A percentile compares a stretch with the other conserved stretches of the same genome.
Evolutionary conservation across 768 basidiomycete genomes (phyloP).

Genomic region (Tylopilus sp.): DNA sequence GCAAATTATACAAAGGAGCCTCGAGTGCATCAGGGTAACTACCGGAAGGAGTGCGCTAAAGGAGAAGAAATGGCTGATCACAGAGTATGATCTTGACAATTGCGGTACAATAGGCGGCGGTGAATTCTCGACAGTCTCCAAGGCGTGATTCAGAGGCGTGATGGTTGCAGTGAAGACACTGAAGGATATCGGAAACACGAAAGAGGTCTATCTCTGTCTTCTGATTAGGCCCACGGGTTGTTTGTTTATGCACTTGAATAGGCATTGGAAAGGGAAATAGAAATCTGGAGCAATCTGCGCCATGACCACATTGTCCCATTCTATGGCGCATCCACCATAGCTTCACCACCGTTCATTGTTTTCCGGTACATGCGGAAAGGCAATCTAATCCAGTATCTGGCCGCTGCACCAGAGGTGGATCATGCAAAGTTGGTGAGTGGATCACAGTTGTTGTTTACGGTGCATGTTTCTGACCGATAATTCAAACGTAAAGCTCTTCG

Average conservation of each 20-base stretch:
- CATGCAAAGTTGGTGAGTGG: background rate
- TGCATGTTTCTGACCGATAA: background rate
- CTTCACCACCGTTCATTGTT: constrained; percentile 4
- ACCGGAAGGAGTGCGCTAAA: constrained; percentile 4
- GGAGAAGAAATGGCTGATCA: constrained; percentile 21
- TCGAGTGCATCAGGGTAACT: background rate
- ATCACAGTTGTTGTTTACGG: background rate
- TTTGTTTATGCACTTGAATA: background rate
- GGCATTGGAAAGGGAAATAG: constrained; percentile 4
- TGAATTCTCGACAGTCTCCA: constrained; percentile 16
- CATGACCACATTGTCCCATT: constrained; percentile 12
- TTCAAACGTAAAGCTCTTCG: constrained; percentile 1
- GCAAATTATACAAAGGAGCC: background rate
- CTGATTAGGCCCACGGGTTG: background rate
- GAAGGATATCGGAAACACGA: background rate
- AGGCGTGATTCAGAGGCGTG: background rate
- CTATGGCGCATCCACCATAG: constrained; percentile 11
- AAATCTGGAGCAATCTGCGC: constrained; percentile 10
- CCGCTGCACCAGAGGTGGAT: background rate
- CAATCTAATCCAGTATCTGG: constrained; percentile 4
- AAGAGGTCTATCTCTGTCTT: background rate
- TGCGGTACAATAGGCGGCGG: constrained; percentile 24
- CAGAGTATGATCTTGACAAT: constrained; percentile 26
- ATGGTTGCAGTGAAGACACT: constrained; percentile 3
- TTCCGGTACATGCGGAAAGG: constrained; percentile 9